These are phyloP conservation scores for Solanum raphanifolium DNA, from an alignment of 257 asterid genomes.

Conservation along the genomic window DNA sequence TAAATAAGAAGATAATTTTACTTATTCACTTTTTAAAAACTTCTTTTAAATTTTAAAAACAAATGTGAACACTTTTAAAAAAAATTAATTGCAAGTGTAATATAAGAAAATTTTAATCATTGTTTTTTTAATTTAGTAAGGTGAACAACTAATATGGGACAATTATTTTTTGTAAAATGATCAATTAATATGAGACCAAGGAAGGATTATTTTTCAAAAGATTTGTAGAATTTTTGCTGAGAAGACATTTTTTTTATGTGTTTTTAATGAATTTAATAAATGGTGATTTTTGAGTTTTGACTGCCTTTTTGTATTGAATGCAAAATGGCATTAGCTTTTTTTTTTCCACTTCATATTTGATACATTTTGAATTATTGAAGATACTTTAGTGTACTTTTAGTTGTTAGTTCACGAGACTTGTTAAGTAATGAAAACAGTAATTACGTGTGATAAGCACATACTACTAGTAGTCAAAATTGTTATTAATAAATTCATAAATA, in stretches of 20 bases:
- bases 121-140: too few species aligned
- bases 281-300: background rate
- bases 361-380: background rate
- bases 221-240: background rate
- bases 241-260: background rate
- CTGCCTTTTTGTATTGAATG: background rate
- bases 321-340: background rate
- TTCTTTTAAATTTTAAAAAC: too few species aligned
- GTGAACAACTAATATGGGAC: background rate
- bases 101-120: too few species aligned
- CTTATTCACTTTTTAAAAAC: too few species aligned
- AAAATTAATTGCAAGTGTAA: too few species aligned
- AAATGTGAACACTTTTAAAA: too few species aligned
- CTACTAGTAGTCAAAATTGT: background rate
- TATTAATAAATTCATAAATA: background rate
- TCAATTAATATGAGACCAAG: too few species aligned
- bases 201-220: background rate
- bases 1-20: too few species aligned
- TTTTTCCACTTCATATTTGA: background rate
- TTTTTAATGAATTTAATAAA: background rate
- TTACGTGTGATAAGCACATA: background rate
- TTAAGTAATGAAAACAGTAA: background rate
- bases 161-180: too few species aligned
- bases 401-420: background rate
- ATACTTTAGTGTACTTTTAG: background rate